These are phyloP conservation scores for Brettanomyces naardenensis DNA, from an alignment of 805 yeast species.

Conservation along the genomic window DNA sequence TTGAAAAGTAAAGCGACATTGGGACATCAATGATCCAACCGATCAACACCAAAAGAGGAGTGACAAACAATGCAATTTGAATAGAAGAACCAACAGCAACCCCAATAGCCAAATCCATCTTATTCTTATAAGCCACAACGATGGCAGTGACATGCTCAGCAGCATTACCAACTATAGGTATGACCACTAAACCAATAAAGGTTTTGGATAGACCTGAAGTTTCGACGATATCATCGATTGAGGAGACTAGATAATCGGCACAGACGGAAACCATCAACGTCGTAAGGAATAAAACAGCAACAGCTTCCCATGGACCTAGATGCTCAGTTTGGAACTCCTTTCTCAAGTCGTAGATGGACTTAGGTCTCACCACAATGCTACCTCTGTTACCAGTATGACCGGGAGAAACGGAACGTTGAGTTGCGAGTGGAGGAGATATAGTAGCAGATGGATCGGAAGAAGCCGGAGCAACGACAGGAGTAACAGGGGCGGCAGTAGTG, in stretches of 20 bases:
- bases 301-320: slow-evolving; percentile 46
- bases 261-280: slow-evolving; percentile 80
- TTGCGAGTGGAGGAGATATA: slow-evolving; percentile 1
- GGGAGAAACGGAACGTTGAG: neutral
- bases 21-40: slow-evolving; percentile 94
- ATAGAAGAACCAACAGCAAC: slow-evolving; percentile 95
- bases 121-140: slow-evolving; percentile 88
- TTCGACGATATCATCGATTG: slow-evolving; percentile 84
- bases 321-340: slow-evolving; percentile 25
- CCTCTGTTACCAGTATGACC: slow-evolving; percentile 13
- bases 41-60: slow-evolving; percentile 87
- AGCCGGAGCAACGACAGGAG: slow-evolving; percentile 2
- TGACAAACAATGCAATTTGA: slow-evolving; percentile 91
- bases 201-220: slow-evolving; percentile 86
- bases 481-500: neutral
- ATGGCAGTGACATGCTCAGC: slow-evolving; percentile 98
- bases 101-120: slow-evolving; percentile 95
- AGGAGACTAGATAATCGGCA: slow-evolving; percentile 90
- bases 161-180: slow-evolving; percentile 97
- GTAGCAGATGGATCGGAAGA: slow-evolving; percentile 4
- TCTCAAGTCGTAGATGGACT: slow-evolving; percentile 19
- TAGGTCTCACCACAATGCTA: slow-evolving; percentile 21
- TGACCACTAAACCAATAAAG: slow-evolving; percentile 85
- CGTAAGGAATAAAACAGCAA: slow-evolving; percentile 48
- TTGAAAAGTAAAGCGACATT: slow-evolving; percentile 85